Conservation (phyloP, 1,139 yeast species). For the Hansenula anomala region DNA sequence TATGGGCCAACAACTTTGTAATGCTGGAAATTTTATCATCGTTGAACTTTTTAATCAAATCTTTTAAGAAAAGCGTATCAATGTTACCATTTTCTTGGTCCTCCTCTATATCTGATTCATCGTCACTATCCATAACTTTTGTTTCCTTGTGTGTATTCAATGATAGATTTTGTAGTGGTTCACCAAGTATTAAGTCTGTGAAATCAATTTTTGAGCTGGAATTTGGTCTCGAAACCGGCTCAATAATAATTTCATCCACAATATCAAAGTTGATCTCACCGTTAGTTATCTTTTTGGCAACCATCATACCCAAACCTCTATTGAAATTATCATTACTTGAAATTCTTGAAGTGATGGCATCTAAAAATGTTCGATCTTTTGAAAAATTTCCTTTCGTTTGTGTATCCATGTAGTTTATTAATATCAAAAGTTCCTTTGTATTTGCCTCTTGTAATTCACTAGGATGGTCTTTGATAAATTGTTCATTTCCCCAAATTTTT, state of each 20-base stretch:
- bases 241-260: constrained; percentile 22
- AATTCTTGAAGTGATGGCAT: constrained; percentile 29
- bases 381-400: constrained; percentile 17
- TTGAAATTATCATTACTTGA: constrained; percentile 20
- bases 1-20: constrained; percentile 22
- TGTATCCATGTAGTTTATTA: neutral
- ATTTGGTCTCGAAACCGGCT: constrained; percentile 8
- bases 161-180: constrained; percentile 10
- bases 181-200: constrained; percentile 9
- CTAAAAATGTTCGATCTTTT: constrained; percentile 22
- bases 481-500: constrained; percentile 21
- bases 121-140: constrained; percentile 8
- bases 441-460: constrained; percentile 12
- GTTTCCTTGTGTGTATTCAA: constrained; percentile 12
- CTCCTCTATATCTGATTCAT: constrained; percentile 10
- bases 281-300: constrained; percentile 30
- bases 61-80: constrained; percentile 30
- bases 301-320: constrained; percentile 32
- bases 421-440: constrained; percentile 6
- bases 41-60: constrained; percentile 24
- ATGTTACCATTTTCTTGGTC: constrained; percentile 19
- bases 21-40: constrained; percentile 12
- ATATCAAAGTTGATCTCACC: constrained; percentile 27
- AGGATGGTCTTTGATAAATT: constrained; percentile 14
- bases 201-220: constrained; percentile 19